Conservation (phyloP, 192 early-diverging fungal species). For the Coemansia sp. region DNA sequence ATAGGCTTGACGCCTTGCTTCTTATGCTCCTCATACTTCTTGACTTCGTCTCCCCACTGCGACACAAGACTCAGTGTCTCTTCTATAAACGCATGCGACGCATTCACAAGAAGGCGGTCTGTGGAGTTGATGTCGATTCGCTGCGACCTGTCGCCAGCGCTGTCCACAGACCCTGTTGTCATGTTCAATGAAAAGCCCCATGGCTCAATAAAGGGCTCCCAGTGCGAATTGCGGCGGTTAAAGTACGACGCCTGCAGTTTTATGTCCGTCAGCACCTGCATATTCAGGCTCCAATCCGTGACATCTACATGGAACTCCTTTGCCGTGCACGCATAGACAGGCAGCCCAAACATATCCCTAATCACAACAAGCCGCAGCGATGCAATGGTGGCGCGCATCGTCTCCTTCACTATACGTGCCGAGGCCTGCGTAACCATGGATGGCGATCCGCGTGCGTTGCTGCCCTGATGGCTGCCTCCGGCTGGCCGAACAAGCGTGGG, state of each 20-base stretch:
- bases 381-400: constrained; percentile 43
- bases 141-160: constrained; percentile 19
- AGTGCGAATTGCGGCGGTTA: constrained; percentile 96
- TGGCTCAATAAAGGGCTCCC: constrained; percentile 95
- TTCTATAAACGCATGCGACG: constrained; percentile 80
- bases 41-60: constrained; percentile 54
- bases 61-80: constrained; percentile 63
- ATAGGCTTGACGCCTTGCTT: constrained; percentile 18
- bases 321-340: constrained; percentile 82
- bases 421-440: background rate
- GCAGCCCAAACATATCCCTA: constrained; percentile 92
- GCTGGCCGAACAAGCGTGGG: constrained; percentile 4
- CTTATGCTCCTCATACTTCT: constrained; percentile 24
- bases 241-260: constrained; percentile 86
- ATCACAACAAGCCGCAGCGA: constrained; percentile 73
- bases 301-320: constrained; percentile 79
- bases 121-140: constrained; percentile 68
- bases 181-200: constrained; percentile 72
- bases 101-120: constrained; percentile 79
- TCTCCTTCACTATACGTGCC: constrained; percentile 44
- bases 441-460: constrained; percentile 4
- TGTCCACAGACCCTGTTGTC: constrained; percentile 8
- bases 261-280: constrained; percentile 69
- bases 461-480: background rate
- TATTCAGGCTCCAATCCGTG: constrained; percentile 77